These are phyloP conservation scores for Trichomonascaceae sp. DNA, from an alignment of 1,139 yeast species.

Conservation along the genomic window DNA sequence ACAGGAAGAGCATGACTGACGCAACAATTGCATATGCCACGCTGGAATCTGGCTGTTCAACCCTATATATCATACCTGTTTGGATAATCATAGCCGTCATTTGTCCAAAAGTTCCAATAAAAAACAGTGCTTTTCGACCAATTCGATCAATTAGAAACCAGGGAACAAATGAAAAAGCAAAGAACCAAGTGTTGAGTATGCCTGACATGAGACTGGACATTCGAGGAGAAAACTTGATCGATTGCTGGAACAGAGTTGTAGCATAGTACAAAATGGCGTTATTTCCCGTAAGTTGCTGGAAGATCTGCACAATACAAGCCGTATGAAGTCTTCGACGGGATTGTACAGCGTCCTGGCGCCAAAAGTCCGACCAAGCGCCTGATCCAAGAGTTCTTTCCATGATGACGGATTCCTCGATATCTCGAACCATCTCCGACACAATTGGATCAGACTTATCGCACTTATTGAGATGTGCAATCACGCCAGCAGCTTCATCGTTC, in stretches of 20 bases:
- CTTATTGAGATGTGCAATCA: slow-evolving; percentile 9
- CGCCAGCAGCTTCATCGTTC: slow-evolving; percentile 12
- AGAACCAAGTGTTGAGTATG: slow-evolving; percentile 42
- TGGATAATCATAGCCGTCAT: slow-evolving; percentile 12
- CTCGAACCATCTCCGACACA: slow-evolving; percentile 12
- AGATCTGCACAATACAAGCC: slow-evolving; percentile 16
- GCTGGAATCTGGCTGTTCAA: slow-evolving; percentile 7
- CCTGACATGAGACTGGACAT: slow-evolving; percentile 53
- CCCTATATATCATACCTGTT: slow-evolving; percentile 15
- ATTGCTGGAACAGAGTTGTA: slow-evolving; percentile 39
- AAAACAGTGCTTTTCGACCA: slow-evolving; percentile 47
- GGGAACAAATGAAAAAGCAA: slow-evolving; percentile 26
- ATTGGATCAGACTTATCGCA: slow-evolving; percentile 7
- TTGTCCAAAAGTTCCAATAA: slow-evolving; percentile 40
- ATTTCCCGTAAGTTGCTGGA: slow-evolving; percentile 58
- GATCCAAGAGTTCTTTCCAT: slow-evolving; percentile 14
- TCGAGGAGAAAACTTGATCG: slow-evolving; percentile 43
- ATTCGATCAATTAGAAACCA: slow-evolving; percentile 43
- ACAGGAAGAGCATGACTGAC: slow-evolving; percentile 20
- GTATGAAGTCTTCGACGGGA: slow-evolving; percentile 14
- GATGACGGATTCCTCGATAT: slow-evolving; percentile 12
- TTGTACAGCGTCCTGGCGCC: slow-evolving; percentile 13
- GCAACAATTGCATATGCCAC: slow-evolving; percentile 26
- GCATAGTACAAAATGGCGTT: slow-evolving; percentile 49
- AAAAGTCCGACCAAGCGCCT: slow-evolving; percentile 15